phyloP scores from a whole-genome alignment of 176 grass and related monocot genomes.

The Poa pratensis region DNA sequence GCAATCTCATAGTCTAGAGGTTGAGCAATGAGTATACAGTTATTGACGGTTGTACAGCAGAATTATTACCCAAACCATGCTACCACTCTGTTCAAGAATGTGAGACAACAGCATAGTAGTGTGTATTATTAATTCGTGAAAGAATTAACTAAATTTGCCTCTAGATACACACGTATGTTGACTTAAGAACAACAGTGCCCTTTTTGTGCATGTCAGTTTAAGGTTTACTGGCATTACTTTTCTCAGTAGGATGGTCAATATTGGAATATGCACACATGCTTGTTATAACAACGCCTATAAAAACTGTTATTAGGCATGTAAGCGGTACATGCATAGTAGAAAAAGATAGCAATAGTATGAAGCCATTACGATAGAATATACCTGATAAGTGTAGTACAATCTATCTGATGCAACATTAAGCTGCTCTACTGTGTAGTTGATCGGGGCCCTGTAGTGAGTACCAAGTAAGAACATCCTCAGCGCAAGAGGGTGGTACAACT shows the following conservation, averaged over 20 bases:
- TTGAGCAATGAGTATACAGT: neutral
- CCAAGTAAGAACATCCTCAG: slow-evolving; percentile 98
- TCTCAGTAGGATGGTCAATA: slow-evolving; percentile 14
- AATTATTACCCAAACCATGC: slow-evolving; percentile 2
- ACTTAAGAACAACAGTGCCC: neutral
- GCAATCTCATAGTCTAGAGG: neutral
- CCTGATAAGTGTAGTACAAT: slow-evolving; percentile 96
- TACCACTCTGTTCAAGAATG: slow-evolving; percentile 16
- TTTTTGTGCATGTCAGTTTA: slow-evolving; percentile 16
- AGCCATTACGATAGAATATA: slow-evolving; percentile 31
- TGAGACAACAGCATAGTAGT: neutral
- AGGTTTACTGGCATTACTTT: neutral
- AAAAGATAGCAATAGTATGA: neutral
- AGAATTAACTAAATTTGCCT: neutral
- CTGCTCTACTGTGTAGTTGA: slow-evolving; percentile 80
- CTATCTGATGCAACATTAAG: slow-evolving; percentile 90
- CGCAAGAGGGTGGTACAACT: slow-evolving; percentile 78
- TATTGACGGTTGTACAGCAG: neutral
- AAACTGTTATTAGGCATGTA: slow-evolving; percentile 16
- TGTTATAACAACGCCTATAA: neutral
- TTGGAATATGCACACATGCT: slow-evolving; percentile 9
- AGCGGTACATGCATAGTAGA: slow-evolving; percentile 21
- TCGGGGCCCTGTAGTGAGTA: slow-evolving; percentile 83
- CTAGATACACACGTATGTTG: neutral
- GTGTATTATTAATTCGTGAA: neutral